Percentiles rank a stretch among this genome's conserved stretches.
These are phyloP conservation scores for Gracilaria caudata DNA, from an alignment of 23 red algal species.

Conservation along the genomic window DNA sequence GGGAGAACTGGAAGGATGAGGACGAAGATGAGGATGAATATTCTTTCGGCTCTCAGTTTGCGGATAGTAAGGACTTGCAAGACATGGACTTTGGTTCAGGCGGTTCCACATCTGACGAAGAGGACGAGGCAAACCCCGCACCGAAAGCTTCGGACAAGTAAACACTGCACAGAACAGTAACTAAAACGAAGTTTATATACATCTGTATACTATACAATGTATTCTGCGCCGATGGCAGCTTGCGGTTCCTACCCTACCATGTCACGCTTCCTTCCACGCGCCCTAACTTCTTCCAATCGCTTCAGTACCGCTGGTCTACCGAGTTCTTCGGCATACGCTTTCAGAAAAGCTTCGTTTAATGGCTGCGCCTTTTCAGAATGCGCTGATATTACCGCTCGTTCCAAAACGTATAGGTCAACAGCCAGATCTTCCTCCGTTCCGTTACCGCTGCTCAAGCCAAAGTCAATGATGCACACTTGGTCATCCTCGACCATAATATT, in stretches of 20 bases:
- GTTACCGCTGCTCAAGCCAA: conserved; percentile 73
- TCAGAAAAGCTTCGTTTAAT: conserved; percentile 47
- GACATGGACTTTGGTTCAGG: conserved; percentile 70
- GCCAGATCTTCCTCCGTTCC: conserved; percentile 81
- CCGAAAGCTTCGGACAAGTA: conserved; percentile 14
- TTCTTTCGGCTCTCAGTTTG: conserved; percentile 77
- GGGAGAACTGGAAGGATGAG: conserved; percentile 95
- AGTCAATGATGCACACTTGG: conserved; percentile 67
- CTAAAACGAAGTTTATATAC: conserved; percentile 3
- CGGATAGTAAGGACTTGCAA: conserved; percentile 58
- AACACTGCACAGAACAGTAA: conserved; percentile 37
- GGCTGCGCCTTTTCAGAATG: conserved; percentile 48
- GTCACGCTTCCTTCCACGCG: conserved; percentile 71
- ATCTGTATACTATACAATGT: background rate
- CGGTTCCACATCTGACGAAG: conserved; percentile 60
- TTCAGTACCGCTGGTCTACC: conserved; percentile 29
- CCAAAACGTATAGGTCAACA: conserved; percentile 86
- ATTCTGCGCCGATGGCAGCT: background rate
- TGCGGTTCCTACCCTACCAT: conserved; percentile 58
- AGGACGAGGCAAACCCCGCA: conserved; percentile 13
- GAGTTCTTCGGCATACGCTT: conserved; percentile 33
- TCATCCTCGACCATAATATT: conserved; percentile 61
- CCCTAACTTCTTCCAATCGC: conserved; percentile 73
- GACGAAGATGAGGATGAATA: conserved; percentile 92
- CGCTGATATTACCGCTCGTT: conserved; percentile 67